Percentiles rank a stretch among this genome's conserved stretches.
phyloP scores from a whole-genome alignment of 306 rosid genomes.

The Dicorynia guianensis region DNA sequence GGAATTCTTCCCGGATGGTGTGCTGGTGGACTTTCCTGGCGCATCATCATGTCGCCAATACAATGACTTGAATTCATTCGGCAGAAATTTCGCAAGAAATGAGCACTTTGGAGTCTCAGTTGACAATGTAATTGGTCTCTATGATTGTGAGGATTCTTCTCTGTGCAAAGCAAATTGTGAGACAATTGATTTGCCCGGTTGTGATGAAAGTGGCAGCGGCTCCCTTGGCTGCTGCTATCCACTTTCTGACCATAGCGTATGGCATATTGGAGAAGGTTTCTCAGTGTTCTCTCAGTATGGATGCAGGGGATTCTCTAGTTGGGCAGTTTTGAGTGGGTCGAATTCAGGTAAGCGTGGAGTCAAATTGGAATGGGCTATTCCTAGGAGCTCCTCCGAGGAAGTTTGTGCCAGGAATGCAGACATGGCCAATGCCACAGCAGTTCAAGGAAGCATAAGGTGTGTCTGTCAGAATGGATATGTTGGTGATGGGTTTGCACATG shows the following conservation, averaged over 20 bases:
- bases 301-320: constrained; percentile 93
- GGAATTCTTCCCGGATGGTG: constrained; percentile 75
- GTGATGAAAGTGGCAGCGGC: constrained; percentile 62
- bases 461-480: constrained; percentile 71
- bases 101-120: constrained; percentile 65
- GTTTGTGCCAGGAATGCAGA: constrained; percentile 68
- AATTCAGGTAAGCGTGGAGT: constrained; percentile 80
- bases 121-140: constrained; percentile 82
- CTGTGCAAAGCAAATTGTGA: constrained; percentile 83
- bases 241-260: constrained; percentile 75
- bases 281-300: constrained; percentile 78
- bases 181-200: constrained; percentile 65
- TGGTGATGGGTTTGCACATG: constrained; percentile 87
- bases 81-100: constrained; percentile 46
- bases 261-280: constrained; percentile 75
- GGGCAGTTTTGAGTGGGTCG: constrained; percentile 72
- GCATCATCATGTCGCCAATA: constrained; percentile 74
- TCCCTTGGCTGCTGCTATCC: constrained; percentile 92
- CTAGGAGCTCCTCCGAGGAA: constrained; percentile 58
- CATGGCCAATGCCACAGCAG: constrained; percentile 63
- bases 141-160: constrained; percentile 95
- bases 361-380: constrained; percentile 89
- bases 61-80: constrained; percentile 79
- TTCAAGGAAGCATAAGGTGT: constrained; percentile 70
- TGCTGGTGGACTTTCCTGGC: constrained; percentile 76